These are phyloP conservation scores for Komagataea norvegica DNA, from an alignment of 1,139 yeast species.

Conservation along the genomic window DNA sequence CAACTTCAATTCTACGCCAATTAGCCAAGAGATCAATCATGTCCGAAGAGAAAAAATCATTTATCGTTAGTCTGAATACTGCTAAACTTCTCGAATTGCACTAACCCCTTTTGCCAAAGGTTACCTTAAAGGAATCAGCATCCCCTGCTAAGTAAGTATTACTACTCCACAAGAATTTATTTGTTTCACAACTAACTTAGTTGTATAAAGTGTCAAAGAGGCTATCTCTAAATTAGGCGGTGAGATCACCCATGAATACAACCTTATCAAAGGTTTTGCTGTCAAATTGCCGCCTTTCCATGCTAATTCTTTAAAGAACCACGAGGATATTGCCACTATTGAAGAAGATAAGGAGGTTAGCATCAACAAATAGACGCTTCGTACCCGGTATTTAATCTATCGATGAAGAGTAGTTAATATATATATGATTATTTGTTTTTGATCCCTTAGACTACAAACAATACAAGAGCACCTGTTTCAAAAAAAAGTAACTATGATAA, in stretches of 20 bases:
- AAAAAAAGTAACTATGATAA: not conserved
- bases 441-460: not conserved
- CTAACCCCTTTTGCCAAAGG: constrained; percentile 9
- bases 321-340: constrained; percentile 46
- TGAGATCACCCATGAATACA: constrained; percentile 55
- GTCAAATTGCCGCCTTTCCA: constrained; percentile 50
- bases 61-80: constrained; percentile 15
- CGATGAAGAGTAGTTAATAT: not conserved
- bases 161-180: not conserved
- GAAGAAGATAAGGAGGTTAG: constrained; percentile 62
- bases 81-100: constrained; percentile 4
- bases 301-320: constrained; percentile 36
- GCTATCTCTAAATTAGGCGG: constrained; percentile 50
- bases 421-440: too few species aligned
- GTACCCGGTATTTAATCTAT: too few species aligned
- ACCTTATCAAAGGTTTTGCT: constrained; percentile 64
- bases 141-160: constrained; percentile 11
- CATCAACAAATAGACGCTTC: constrained; percentile 27
- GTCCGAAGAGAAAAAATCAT: constrained; percentile 23
- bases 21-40: constrained; percentile 2
- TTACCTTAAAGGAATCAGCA: constrained; percentile 24
- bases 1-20: not conserved
- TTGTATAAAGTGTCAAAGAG: constrained; percentile 24
- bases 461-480: not conserved
- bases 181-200: constrained; percentile 1